phyloP scores from a whole-genome alignment of 208 protist genomes.

The Tritrichomonas musculus region DNA sequence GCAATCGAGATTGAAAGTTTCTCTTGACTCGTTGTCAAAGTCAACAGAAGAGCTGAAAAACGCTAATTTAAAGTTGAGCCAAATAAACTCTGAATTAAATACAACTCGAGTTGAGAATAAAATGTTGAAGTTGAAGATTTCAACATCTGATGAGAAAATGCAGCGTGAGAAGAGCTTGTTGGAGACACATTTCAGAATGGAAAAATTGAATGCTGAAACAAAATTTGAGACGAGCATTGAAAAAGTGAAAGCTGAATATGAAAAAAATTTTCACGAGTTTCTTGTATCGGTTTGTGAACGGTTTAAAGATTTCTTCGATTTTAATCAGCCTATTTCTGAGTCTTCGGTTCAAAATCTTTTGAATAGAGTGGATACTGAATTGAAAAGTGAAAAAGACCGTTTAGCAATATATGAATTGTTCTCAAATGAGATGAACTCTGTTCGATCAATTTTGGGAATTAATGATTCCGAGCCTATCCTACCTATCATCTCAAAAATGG shows the following conservation, averaged over 20 bases:
- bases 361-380: neutral
- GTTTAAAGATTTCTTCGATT: neutral
- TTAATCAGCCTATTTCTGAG: neutral
- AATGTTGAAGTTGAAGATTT: neutral
- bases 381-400: neutral
- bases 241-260: neutral
- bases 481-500: neutral
- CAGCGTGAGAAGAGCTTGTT: neutral
- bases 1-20: neutral
- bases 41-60: neutral
- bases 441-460: neutral
- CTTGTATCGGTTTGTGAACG: neutral
- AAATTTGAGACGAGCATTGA: neutral
- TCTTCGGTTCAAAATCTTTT: neutral
- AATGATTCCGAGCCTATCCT: neutral
- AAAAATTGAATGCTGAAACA: neutral
- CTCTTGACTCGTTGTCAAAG: neutral
- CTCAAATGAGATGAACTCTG: neutral
- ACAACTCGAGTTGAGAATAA: neutral
- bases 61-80: neutral
- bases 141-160: neutral
- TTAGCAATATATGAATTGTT: neutral
- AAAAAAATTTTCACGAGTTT: neutral
- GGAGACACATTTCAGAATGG: neutral
- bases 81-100: neutral